These are phyloP conservation scores for Sporothrix luriei DNA, from an alignment of 2,329 filamentous ascomycete species.

Conservation along the genomic window DNA sequence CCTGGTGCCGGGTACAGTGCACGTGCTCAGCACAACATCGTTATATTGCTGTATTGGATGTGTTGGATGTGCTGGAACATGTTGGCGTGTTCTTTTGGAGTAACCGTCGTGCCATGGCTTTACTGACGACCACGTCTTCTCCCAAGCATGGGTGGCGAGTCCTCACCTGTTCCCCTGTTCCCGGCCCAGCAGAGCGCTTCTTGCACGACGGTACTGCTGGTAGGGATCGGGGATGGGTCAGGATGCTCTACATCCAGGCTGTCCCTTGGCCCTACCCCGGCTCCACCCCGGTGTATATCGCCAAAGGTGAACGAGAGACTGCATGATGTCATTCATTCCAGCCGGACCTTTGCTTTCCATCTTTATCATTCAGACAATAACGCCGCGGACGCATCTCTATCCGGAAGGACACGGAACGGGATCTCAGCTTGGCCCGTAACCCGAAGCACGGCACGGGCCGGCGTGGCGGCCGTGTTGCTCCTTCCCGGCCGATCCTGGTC, in stretches of 20 bases:
- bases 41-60: too few relatives aligned
- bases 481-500: constrained; percentile 40
- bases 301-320: not conserved
- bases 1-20: too few relatives aligned
- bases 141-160: too few relatives aligned
- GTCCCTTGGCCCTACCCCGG: not conserved
- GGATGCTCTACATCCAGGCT: not conserved
- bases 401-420: constrained; percentile 3
- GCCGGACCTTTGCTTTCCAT: too few relatives aligned
- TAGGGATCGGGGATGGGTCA: not conserved
- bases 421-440: not conserved
- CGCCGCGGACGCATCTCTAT: not conserved
- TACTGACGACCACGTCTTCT: too few relatives aligned
- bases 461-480: not conserved
- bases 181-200: too few relatives aligned
- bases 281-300: constrained; percentile 8
- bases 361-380: not conserved
- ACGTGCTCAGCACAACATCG: too few relatives aligned
- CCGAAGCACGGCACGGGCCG: constrained; percentile 23
- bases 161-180: too few relatives aligned
- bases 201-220: not conserved
- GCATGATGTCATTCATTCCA: constrained; percentile 2
- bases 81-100: too few relatives aligned
- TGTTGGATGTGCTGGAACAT: too few relatives aligned
- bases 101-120: too few relatives aligned